phyloP scores from a whole-genome alignment of 2,329 filamentous ascomycete species.

The Fusarium foetens region DNA sequence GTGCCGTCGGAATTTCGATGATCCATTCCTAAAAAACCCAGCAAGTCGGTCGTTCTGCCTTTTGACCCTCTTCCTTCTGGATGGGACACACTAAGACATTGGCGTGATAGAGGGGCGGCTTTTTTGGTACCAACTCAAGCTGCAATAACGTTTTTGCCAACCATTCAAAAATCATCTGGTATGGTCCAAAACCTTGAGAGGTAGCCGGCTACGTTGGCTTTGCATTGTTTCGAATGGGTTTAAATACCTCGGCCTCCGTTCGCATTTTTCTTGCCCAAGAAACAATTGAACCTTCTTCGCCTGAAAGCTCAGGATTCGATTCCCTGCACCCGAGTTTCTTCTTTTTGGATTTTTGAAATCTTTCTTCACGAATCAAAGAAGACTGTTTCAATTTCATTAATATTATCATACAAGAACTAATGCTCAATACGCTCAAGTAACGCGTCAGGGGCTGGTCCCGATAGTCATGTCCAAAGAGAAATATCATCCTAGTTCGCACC shows the following conservation, averaged over 20 bases:
- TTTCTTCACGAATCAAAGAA: rapidly evolving
- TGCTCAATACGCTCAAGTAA: background rate
- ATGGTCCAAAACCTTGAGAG: constrained; percentile 42
- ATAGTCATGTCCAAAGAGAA: background rate
- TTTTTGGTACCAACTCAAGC: background rate
- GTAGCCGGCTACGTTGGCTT: background rate
- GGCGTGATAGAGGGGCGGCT: background rate
- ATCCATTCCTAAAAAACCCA: background rate
- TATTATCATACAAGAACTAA: rapidly evolving
- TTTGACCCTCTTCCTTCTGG: background rate
- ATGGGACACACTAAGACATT: background rate
- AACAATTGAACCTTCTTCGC: background rate
- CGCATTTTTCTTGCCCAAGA: background rate
- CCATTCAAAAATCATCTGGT: constrained; percentile 25
- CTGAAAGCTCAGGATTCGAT: background rate
- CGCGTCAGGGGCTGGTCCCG: background rate
- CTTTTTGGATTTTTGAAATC: background rate
- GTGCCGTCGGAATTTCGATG: constrained; percentile 6
- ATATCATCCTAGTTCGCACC: background rate
- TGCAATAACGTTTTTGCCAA: background rate
- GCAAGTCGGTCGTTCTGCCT: background rate
- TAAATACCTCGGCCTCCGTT: background rate
- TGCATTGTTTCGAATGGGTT: background rate
- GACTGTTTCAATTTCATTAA: background rate
- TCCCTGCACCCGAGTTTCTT: background rate